Conservation (phyloP, 805 yeast genomes). For the Saccharomycopsis malanga region DNA sequence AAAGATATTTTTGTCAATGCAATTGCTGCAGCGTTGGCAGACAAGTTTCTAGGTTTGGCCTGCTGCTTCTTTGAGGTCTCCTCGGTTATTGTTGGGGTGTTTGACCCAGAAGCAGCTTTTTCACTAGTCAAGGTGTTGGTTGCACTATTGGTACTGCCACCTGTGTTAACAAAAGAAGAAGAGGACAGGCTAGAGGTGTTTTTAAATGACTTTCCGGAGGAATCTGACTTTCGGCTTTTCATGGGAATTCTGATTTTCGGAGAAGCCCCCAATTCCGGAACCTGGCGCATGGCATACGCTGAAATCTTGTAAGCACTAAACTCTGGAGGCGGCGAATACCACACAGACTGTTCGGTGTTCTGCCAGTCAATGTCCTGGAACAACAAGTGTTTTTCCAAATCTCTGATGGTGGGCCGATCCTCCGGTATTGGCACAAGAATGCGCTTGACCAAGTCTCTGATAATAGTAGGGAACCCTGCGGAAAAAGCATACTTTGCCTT, state of each 20-base stretch:
- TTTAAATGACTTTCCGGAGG: neutral
- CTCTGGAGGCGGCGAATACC: conserved; percentile 57
- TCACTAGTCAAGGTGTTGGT: neutral
- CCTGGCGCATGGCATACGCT: conserved; percentile 73
- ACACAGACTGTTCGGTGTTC: conserved; percentile 42
- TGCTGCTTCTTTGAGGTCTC: neutral
- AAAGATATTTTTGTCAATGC: conserved; percentile 9
- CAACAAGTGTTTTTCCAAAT: conserved; percentile 58
- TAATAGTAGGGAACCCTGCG: conserved; percentile 72
- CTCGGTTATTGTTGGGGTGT: neutral
- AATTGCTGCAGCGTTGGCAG: conserved; percentile 20
- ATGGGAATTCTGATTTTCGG: neutral
- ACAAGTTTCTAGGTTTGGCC: neutral
- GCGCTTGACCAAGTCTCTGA: conserved; percentile 67
- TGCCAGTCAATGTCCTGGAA: conserved; percentile 50
- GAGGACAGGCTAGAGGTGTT: neutral
- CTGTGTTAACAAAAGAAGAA: neutral
- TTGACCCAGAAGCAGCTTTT: neutral
- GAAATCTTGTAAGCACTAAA: conserved; percentile 65
- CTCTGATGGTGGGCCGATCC: conserved; percentile 49
- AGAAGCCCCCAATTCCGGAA: conserved; percentile 39
- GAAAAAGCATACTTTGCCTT: conserved; percentile 76
- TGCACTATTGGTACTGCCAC: neutral
- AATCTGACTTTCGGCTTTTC: neutral
- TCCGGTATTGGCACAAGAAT: conserved; percentile 59